Conservation (phyloP, 768 basidiomycete genomes). For the Mycena olivaceomarginata region DNA sequence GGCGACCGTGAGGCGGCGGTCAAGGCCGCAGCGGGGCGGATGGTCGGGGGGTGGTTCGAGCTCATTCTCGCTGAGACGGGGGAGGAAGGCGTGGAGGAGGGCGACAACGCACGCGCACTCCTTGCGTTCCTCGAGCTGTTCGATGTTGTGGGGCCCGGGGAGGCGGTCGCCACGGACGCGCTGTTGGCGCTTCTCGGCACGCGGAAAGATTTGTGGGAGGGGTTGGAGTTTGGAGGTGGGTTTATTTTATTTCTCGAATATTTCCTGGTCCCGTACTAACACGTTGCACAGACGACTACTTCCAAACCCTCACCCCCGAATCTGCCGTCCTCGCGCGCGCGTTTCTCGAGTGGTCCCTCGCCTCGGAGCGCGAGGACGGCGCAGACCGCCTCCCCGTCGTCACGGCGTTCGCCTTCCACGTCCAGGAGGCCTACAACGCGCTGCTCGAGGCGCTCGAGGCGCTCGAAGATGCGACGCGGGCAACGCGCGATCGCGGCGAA, state of each 20-base stretch:
- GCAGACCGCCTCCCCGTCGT: constrained; percentile 86
- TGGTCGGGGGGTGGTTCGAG: constrained; percentile 91
- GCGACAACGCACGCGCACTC: constrained; percentile 67
- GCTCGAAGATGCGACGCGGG: constrained; percentile 58
- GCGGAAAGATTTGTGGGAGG: constrained; percentile 81
- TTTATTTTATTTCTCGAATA: constrained; percentile 15
- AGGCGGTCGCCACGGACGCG: constrained; percentile 90
- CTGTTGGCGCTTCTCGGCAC: constrained; percentile 86
- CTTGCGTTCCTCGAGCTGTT: constrained; percentile 68
- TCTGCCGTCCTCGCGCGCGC: constrained; percentile 89
- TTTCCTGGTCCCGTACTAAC: not conserved
- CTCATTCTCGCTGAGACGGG: constrained; percentile 63
- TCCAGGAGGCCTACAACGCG: constrained; percentile 88
- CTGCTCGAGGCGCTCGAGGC: constrained; percentile 64
- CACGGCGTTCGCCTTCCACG: constrained; percentile 91
- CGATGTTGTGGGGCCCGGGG: constrained; percentile 78
- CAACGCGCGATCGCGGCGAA: constrained; percentile 42
- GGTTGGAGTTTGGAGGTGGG: constrained; percentile 84
- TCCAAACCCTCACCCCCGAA: constrained; percentile 85
- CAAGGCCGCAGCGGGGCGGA: constrained; percentile 85
- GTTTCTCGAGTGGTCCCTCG: constrained; percentile 88
- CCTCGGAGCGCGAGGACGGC: constrained; percentile 74
- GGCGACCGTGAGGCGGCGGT: constrained; percentile 93
- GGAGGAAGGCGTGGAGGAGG: constrained; percentile 64
- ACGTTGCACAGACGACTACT: constrained; percentile 77